Base-by-base conservation (phyloP, 257 asterid genomes). In the Anisodus acutangulus region DNA sequence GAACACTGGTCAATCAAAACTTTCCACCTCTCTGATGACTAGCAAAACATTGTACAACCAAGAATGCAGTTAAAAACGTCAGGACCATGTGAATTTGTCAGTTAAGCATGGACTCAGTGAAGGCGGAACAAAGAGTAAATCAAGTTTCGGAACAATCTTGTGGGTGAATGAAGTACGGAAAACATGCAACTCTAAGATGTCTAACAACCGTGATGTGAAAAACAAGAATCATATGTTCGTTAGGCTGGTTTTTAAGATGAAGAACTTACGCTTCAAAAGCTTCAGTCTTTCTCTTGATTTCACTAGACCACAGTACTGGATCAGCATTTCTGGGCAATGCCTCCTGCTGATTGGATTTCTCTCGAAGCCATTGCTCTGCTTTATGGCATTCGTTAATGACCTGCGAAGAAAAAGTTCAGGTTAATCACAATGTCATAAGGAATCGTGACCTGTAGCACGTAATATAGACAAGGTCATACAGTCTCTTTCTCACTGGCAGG, bases 361-460 rank as follows among this genome's bases (percentile, higher is more conserved):
- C 97, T 86, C 86, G 88, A 84, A 97, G 93, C 99, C 99, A 97
- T 86, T 87, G 92, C 89, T 95, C 97, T 83, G 92, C 96, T 88
- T 89, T 90, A 85, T 83, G 86, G 92, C 98, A 97, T 90, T 95
- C 98, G 63, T 71, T 89, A 86, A 88, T 55, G 53, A 97, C 91
- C 99, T 97, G 87, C 87, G 88, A 83, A 85, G 86, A 84, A 64
- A 69, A 79, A 85, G 81, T 37, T 80, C 60, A 74, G 83, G 53
- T 76, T 60, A 76, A 76, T 58, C 74, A 59, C 79, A 13, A 54
- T 16, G 59, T n/a, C 67, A 60, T 6, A 45, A 59, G 59, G 84
- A 74, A 5, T 31, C 0, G 13, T 78, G 67, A 37, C 49, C 79
- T 71, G 67, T 49, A 67, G 66, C 86, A 83, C 26, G 78, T 39